Base-by-base conservation (phyloP, 257 asterid genomes). In the Solanum bulbocastanum region DNA sequence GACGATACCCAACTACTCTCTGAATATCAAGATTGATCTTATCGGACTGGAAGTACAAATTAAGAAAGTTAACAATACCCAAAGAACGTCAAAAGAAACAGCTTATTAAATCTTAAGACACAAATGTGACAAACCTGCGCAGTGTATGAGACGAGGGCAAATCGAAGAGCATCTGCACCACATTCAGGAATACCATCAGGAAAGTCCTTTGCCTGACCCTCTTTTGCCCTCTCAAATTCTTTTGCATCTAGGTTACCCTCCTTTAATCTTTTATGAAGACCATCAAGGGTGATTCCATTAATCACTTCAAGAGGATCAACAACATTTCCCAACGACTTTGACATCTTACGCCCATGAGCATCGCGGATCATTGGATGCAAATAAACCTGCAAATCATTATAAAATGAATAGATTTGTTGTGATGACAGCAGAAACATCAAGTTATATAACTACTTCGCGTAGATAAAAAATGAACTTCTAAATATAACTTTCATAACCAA, bases 271-370 rank as follows among this genome's bases (percentile, higher is more conserved):
- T 92, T 97, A 90, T 97, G 96, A 87, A 97, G 99, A 91, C 92
- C 92, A 88, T 91, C 91, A 83, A 97, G 88, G 16, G 94, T 88
- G 82, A 96, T 91, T 85, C 99, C 99, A 84, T 88, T 93, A 86
- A 97, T 95, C 35, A 97, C 98, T 92, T 97, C 98, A 37, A 96
- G 90, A 60, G 98, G 99, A 88, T 97, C 99, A 74, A 96, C 82
- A 65, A 97, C 99, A 93, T 97, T 97, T 73, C 99, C 99, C 81
- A 96, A 88, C n/a, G 99, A 96, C 92, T 97, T 97, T 20, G 99
- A 97, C 99, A 97, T 97, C 92, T 97, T 97, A 87, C 98, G 98
- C 62, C 99, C 99, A 90, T 96, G 99, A 2, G 99, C 98, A 93
- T 97, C 99, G 60, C 99, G 96, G 83, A 97, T 90, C 98, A 97